These are phyloP conservation scores for Ascochyta koolunga DNA, from an alignment of 2,329 filamentous ascomycete genomes.

Conservation along the genomic window DNA sequence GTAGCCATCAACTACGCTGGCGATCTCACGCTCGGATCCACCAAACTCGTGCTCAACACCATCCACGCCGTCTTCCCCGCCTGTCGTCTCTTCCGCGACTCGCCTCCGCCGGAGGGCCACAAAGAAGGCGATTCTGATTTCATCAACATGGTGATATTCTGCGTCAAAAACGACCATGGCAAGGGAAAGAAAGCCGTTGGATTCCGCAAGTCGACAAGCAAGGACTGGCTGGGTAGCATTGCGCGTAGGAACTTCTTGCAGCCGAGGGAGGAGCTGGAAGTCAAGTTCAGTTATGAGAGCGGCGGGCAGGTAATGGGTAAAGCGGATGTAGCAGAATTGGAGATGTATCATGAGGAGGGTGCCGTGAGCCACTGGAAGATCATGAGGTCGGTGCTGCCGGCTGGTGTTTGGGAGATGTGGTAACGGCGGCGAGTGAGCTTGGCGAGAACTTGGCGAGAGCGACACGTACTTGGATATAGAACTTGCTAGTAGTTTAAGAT, in stretches of 20 bases:
- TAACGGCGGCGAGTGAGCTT: constrained; percentile 46
- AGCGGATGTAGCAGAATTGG: constrained; percentile 70
- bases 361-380: constrained; percentile 88
- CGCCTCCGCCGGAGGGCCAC: constrained; percentile 57
- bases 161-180: constrained; percentile 65
- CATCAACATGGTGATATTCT: constrained; percentile 96
- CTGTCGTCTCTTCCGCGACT: constrained; percentile 90
- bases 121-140: constrained; percentile 65
- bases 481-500: too few species aligned
- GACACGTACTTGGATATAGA: too few species aligned
- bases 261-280: constrained; percentile 73
- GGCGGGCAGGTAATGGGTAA: constrained; percentile 62
- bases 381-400: constrained; percentile 84
- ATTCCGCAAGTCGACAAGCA: constrained; percentile 69
- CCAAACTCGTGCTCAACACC: constrained; percentile 80
- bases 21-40: constrained; percentile 77
- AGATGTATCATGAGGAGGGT: constrained; percentile 74
- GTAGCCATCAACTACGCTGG: constrained; percentile 97
- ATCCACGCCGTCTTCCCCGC: constrained; percentile 83
- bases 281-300: constrained; percentile 46
- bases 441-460: too few species aligned
- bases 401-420: constrained; percentile 85
- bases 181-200: constrained; percentile 52
- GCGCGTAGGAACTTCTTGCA: constrained; percentile 73
- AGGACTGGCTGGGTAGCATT: constrained; percentile 75